Conservation (phyloP, 2,329 filamentous ascomycete genomes). For the Sphaerostilbella broomeana region DNA sequence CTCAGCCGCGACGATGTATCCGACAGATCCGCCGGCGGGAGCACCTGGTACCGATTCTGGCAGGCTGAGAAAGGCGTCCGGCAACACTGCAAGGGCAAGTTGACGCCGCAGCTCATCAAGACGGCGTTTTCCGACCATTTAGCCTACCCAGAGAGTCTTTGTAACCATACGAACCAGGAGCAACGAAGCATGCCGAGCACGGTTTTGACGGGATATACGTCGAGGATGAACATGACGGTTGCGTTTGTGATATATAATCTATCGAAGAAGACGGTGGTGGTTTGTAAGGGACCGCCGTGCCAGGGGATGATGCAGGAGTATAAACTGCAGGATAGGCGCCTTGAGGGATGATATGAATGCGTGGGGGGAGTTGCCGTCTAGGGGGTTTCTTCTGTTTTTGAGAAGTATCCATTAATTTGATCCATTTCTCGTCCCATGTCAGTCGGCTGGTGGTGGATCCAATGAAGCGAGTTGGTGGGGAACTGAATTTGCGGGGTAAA, state of each 20-base stretch:
- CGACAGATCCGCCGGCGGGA: constrained; percentile 17
- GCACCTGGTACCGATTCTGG: constrained; percentile 17
- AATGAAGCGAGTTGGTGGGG: too few relatives aligned
- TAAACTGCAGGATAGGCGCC: constrained; percentile 2
- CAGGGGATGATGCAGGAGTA: constrained; percentile 11
- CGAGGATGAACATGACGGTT: constrained; percentile 14
- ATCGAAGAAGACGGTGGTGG: constrained; percentile 12
- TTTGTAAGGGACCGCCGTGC: constrained; percentile 21
- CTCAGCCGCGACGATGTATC: constrained; percentile 13
- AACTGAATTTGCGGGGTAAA: too few relatives aligned
- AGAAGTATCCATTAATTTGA: too few relatives aligned
- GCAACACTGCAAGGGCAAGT: neutral
- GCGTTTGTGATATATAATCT: constrained; percentile 22
- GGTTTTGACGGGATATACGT: neutral
- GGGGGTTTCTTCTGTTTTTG: too few relatives aligned
- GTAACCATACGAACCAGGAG: constrained; percentile 16
- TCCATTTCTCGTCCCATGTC: too few relatives aligned
- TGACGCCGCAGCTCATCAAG: constrained; percentile 10
- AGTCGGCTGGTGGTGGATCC: too few relatives aligned
- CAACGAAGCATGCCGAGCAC: neutral
- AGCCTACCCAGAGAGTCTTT: constrained; percentile 18
- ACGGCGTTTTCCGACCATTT: constrained; percentile 20
- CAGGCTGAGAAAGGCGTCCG: constrained; percentile 14
- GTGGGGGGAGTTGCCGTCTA: too few relatives aligned
- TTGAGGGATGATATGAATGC: too few relatives aligned